Percentiles rank a stretch among this genome's conserved stretches.
These are phyloP conservation scores for Globisporangium paddicum DNA, from an alignment of 352 stramenopile genomes.

Conservation along the genomic window DNA sequence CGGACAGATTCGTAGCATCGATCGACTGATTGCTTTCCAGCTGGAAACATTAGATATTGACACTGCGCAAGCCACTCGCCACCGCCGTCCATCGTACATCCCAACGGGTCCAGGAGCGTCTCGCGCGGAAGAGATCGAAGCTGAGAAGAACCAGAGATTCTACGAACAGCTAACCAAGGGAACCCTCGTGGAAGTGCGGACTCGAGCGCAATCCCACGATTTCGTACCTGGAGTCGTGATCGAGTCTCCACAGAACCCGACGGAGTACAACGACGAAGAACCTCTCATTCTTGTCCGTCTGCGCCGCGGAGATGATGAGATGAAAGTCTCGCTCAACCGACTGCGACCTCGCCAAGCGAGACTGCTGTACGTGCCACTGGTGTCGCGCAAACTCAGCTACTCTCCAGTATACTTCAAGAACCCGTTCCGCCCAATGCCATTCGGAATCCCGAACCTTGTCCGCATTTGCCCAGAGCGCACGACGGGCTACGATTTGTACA, in stretches of 20 bases:
- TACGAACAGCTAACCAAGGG: conserved; percentile 58
- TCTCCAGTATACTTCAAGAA: conserved; percentile 89
- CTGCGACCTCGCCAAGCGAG: conserved; percentile 65
- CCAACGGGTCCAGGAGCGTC: conserved; percentile 15
- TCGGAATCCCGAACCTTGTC: conserved; percentile 83
- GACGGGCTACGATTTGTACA: conserved; percentile 76
- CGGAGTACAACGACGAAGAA: conserved; percentile 37
- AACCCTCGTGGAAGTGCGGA: conserved; percentile 65
- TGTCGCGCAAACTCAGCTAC: conserved; percentile 85
- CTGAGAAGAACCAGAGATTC: conserved; percentile 31
- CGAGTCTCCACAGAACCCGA: conserved; percentile 26
- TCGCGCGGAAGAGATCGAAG: conserved; percentile 38
- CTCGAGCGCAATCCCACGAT: conserved; percentile 64
- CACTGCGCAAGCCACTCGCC: conserved; percentile 63
- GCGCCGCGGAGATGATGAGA: conserved; percentile 62
- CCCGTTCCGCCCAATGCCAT: conserved; percentile 81
- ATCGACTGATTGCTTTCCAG: conserved; percentile 83
- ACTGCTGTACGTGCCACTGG: conserved; percentile 72
- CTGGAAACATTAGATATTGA: conserved; percentile 67
- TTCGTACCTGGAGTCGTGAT: conserved; percentile 66
- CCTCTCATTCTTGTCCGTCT: conserved; percentile 56
- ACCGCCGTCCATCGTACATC: conserved; percentile 77
- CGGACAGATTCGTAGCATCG: conserved; percentile 83
- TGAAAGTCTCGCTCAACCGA: conserved; percentile 61
- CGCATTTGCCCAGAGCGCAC: conserved; percentile 80